Evolutionary conservation across 1,284 basidiomycete genomes (phyloP).

Genomic region (Psilocybe mexicana): DNA sequence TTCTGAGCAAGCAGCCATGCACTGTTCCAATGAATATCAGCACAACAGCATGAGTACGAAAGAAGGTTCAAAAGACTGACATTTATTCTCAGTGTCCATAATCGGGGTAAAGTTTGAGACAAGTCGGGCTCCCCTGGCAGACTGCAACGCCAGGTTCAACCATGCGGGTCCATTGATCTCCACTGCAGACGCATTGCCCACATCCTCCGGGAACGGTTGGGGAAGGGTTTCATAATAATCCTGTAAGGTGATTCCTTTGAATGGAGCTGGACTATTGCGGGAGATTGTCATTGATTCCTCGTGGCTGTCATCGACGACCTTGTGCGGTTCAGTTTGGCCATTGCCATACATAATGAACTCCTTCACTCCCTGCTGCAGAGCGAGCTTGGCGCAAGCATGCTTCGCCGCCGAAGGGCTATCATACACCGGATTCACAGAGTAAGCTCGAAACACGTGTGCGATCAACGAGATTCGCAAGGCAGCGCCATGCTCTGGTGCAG

Average conservation of each 20-base stretch:
- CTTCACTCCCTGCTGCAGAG: slow-evolving; percentile 50
- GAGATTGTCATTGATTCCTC: slow-evolving; percentile 14
- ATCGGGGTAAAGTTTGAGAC: slow-evolving; percentile 46
- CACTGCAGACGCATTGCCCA: slow-evolving; percentile 41
- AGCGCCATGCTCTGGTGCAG: slow-evolving; percentile 48
- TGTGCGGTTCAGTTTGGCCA: slow-evolving; percentile 39
- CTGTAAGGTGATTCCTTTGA: slow-evolving; percentile 43
- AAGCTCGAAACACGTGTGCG: slow-evolving; percentile 45
- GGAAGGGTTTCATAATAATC: slow-evolving; percentile 59
- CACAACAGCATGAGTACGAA: background rate
- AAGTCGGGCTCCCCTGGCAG: slow-evolving; percentile 49
- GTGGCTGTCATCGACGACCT: slow-evolving; percentile 17
- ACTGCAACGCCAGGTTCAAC: slow-evolving; percentile 54
- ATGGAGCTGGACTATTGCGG: slow-evolving; percentile 18
- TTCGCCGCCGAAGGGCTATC: slow-evolving; percentile 45
- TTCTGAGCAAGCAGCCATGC: slow-evolving; percentile 59
- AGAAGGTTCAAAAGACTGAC: slow-evolving; percentile 33
- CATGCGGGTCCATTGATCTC: slow-evolving; percentile 55
- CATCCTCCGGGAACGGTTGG: slow-evolving; percentile 53
- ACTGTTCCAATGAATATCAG: slow-evolving; percentile 36
- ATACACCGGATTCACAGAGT: slow-evolving; percentile 48
- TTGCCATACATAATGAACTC: slow-evolving; percentile 58
- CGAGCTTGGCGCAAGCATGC: slow-evolving; percentile 49
- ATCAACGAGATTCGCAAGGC: slow-evolving; percentile 56
- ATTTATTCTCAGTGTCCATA: slow-evolving; percentile 35